Evolutionary conservation across 2,329 filamentous ascomycete genomes (phyloP).

Genomic region (Graphiopsis chlorocephala): DNA sequence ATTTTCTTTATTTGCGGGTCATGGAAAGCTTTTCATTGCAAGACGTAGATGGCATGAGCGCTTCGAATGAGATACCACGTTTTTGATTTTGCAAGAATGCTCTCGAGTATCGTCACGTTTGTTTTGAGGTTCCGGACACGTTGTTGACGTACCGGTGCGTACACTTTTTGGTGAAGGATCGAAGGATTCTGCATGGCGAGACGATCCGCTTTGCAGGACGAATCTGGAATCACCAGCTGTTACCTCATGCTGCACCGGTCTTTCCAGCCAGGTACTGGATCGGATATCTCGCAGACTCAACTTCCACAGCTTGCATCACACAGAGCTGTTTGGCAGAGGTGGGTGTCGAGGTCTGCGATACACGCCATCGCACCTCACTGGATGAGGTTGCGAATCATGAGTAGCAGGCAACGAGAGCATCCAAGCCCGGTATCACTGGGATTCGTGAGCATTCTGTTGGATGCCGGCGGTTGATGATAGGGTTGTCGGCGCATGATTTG

Average conservation of each 20-base stretch:
- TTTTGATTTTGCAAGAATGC: neutral
- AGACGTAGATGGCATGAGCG: slow-evolving; percentile 1
- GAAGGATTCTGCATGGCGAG: neutral
- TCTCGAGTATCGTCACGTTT: neutral
- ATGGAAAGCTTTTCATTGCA: slow-evolving; percentile 6
- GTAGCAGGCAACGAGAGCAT: no score
- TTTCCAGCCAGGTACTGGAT: no score
- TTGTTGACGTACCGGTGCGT: neutral
- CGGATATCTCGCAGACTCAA: no score
- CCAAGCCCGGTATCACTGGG: no score
- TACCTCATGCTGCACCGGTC: neutral
- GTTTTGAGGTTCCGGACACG: no score
- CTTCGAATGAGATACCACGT: slow-evolving; percentile 7
- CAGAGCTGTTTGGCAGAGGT: neutral
- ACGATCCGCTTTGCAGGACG: neutral
- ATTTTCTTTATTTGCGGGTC: neutral
- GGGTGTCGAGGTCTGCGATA: no score
- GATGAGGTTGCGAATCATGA: no score
- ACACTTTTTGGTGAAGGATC: neutral
- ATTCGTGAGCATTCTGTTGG: no score
- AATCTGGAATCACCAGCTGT: neutral
- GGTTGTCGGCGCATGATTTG: no score
- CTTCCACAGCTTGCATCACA: no score
- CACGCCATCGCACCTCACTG: no score
- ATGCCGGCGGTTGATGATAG: no score